Percentiles rank a stretch among this genome's conserved stretches.
These are phyloP conservation scores for Centrapalus pauciflorus DNA, from an alignment of 129 eudicot species.

Conservation along the genomic window DNA sequence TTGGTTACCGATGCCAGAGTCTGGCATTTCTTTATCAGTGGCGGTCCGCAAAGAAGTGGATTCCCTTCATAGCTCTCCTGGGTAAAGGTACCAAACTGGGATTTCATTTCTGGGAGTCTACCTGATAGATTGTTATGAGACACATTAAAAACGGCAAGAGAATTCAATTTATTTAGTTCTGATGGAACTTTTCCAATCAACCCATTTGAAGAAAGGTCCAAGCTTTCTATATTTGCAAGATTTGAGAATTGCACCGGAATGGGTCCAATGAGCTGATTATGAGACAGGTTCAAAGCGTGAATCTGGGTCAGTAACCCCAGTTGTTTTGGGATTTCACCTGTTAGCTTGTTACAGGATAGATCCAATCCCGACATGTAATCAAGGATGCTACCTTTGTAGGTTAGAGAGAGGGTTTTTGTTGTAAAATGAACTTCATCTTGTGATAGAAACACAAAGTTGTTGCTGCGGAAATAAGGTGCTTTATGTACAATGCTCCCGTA, in stretches of 20 bases:
- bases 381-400: constrained; percentile 21
- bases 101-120: constrained; percentile 15
- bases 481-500: not conserved
- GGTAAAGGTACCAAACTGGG: constrained; percentile 18
- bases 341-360: constrained; percentile 18
- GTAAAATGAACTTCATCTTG: constrained; percentile 15
- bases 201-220: constrained; percentile 10
- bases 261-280: constrained; percentile 13
- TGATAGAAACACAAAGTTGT: not conserved
- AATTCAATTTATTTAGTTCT: not conserved
- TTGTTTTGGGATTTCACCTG: constrained; percentile 17
- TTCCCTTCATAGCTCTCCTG: constrained; percentile 4
- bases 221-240: constrained; percentile 9
- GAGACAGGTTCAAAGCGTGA: constrained; percentile 27
- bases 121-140: constrained; percentile 19
- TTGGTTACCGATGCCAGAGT: not conserved
- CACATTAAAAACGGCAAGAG: constrained; percentile 3
- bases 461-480: too few species aligned
- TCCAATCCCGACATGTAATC: constrained; percentile 26
- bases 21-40: constrained; percentile 5
- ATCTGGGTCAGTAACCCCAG: constrained; percentile 6
- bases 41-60: constrained; percentile 18
- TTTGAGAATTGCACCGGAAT: constrained; percentile 17
- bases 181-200: not conserved
- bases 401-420: constrained; percentile 1